Evolutionary conservation across 495 filamentous ascomycete genomes (phyloP).

Genomic region (Tuber magnatum): DNA sequence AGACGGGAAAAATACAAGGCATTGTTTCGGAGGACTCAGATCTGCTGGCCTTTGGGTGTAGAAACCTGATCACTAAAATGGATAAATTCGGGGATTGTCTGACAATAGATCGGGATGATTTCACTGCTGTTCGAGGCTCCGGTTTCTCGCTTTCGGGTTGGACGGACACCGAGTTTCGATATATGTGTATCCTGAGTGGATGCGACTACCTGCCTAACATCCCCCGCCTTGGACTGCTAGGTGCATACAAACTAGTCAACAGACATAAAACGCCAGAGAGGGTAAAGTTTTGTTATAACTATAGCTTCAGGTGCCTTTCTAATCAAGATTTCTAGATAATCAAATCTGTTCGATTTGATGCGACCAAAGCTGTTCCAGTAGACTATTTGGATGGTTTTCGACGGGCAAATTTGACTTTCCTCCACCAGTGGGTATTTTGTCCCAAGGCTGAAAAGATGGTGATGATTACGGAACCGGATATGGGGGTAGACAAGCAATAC

Average conservation of each 20-base stretch:
- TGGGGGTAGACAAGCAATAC: constrained; percentile 54
- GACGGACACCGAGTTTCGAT: constrained; percentile 82
- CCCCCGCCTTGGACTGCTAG: constrained; percentile 80
- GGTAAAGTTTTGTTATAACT: constrained; percentile 41
- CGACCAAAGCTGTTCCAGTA: constrained; percentile 67
- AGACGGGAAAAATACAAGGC: constrained; percentile 68
- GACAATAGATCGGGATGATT: constrained; percentile 80
- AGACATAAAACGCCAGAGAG: constrained; percentile 82
- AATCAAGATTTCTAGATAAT: constrained; percentile 42
- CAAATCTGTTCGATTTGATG: constrained; percentile 75
- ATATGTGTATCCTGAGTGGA: constrained; percentile 95
- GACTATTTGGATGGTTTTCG: constrained; percentile 69
- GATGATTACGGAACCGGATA: constrained; percentile 52
- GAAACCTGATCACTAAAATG: constrained; percentile 83
- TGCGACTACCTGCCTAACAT: constrained; percentile 91
- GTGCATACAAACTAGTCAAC: constrained; percentile 79
- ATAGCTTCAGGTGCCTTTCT: neutral
- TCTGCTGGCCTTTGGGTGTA: constrained; percentile 88
- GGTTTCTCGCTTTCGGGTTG: constrained; percentile 86
- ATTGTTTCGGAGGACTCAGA: constrained; percentile 97
- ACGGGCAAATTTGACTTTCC: constrained; percentile 84
- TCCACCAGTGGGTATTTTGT: constrained; percentile 91
- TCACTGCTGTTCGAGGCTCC: constrained; percentile 61
- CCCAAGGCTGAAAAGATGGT: constrained; percentile 62
- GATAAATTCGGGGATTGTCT: constrained; percentile 88